These are phyloP conservation scores for Scutellaria baicalensis DNA, from an alignment of 257 asterid genomes.

Conservation along the genomic window DNA sequence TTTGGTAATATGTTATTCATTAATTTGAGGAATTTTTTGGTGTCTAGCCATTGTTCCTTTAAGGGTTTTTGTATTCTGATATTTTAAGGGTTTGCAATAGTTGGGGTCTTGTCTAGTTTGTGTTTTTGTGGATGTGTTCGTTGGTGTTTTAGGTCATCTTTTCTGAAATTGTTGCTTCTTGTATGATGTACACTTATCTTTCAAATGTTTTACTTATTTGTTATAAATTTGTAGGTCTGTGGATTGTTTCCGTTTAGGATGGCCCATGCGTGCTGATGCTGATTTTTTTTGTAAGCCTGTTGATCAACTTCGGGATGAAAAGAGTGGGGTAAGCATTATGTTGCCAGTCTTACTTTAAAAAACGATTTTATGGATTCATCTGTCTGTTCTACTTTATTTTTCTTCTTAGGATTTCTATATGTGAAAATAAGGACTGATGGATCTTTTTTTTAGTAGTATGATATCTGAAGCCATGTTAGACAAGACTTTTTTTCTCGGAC, in stretches of 20 bases:
- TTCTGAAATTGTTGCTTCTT: no score
- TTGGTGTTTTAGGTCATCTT: no score
- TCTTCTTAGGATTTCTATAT: neutral
- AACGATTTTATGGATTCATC: neutral
- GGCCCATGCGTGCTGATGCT: constrained; percentile 99
- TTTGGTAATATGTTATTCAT: constrained; percentile 49
- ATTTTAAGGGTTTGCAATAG: no score
- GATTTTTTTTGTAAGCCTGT: constrained; percentile 76
- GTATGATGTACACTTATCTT: neutral
- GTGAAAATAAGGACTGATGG: neutral
- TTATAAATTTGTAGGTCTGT: constrained; percentile 57
- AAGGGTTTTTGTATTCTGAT: no score
- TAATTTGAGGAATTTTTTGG: constrained; percentile 10
- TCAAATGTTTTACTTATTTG: constrained; percentile 7
- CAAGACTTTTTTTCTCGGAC: neutral
- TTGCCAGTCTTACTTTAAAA: constrained; percentile 1
- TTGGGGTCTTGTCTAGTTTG: no score
- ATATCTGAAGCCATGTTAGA: neutral
- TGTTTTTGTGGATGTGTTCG: no score
- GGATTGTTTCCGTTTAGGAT: constrained; percentile 96
- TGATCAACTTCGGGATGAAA: constrained; percentile 43
- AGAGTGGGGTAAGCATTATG: constrained; percentile 55
- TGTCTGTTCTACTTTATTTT: neutral
- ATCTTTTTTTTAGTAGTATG: neutral
- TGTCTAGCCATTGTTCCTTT: no score